Percentiles rank a stretch among this genome's conserved stretches.
Evolutionary conservation across 2,329 filamentous ascomycete genomes (phyloP).

Genomic region (Fusarium foetens): DNA sequence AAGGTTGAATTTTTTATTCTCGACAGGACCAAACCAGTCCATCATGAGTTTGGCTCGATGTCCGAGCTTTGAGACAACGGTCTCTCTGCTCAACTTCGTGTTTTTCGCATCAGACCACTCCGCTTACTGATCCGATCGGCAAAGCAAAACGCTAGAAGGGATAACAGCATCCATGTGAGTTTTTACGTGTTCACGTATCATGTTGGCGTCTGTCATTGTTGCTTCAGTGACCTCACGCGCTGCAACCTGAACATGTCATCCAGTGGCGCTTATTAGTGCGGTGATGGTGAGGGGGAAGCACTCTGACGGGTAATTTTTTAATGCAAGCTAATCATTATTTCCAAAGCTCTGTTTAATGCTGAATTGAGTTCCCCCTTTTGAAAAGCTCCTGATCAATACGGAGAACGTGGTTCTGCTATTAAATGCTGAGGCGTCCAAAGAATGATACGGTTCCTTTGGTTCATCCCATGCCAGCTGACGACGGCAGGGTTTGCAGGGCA

Average conservation of each 20-base stretch:
- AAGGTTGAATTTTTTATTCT: not conserved
- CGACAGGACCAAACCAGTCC: not conserved
- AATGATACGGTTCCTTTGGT: not conserved
- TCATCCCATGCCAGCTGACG: slow-evolving; percentile 21
- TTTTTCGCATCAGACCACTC: slow-evolving; percentile 6
- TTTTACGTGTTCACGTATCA: not conserved
- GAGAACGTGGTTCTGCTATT: not conserved
- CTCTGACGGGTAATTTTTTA: not conserved
- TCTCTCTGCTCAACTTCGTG: not conserved
- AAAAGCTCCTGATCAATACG: not conserved
- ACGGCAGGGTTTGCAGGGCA: not conserved
- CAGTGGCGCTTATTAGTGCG: not conserved
- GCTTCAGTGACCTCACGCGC: not conserved
- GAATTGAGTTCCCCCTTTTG: not conserved
- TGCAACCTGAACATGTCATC: slow-evolving; percentile 1
- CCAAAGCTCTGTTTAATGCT: not conserved
- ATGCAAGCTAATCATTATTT: not conserved
- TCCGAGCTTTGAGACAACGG: slow-evolving; percentile 11
- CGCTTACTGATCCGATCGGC: not conserved
- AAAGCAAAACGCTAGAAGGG: not conserved
- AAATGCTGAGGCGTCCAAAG: not conserved
- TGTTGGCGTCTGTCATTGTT: not conserved
- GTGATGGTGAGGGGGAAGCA: not conserved
- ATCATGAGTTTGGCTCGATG: not conserved
- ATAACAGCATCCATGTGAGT: not conserved